Evolutionary conservation across 306 rosid species (phyloP).

Genomic region (Prunus padus): DNA sequence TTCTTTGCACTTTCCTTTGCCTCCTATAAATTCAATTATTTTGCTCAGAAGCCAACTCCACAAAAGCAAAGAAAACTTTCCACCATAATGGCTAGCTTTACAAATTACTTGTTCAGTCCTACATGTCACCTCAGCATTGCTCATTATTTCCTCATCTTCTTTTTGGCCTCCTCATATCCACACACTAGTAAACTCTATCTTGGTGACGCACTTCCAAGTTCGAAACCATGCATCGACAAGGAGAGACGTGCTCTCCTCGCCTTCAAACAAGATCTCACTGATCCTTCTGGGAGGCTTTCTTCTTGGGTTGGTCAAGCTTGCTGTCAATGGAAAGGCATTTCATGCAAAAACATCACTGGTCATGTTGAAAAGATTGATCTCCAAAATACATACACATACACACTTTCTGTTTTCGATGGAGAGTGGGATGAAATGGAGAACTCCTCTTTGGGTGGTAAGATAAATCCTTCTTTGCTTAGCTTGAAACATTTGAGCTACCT

Average conservation of each 20-base stretch:
- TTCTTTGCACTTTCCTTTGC: not conserved
- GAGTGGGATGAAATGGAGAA: not conserved
- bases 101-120: not conserved
- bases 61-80: not conserved
- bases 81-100: not conserved
- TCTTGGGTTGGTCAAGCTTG: slow-evolving; percentile 37
- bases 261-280: slow-evolving; percentile 37
- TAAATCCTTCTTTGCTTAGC: slow-evolving; percentile 37
- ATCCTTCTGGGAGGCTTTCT: slow-evolving; percentile 32
- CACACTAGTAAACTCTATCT: not conserved
- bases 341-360: slow-evolving; percentile 33
- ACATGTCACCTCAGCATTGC: not conserved
- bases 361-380: slow-evolving; percentile 34
- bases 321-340: slow-evolving; percentile 39
- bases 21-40: not conserved
- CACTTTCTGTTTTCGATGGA: not conserved
- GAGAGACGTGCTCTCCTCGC: slow-evolving; percentile 36
- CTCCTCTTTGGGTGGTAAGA: slow-evolving; percentile 22
- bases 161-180: not conserved
- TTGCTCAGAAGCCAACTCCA: not conserved
- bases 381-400: not conserved
- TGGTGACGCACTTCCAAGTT: not conserved
- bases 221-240: slow-evolving; percentile 20
- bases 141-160: too few relatives aligned
- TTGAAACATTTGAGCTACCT: slow-evolving; percentile 29